These are phyloP conservation scores for Sonneratia caseolaris DNA, from an alignment of 345 rosid species.

Conservation along the genomic window DNA sequence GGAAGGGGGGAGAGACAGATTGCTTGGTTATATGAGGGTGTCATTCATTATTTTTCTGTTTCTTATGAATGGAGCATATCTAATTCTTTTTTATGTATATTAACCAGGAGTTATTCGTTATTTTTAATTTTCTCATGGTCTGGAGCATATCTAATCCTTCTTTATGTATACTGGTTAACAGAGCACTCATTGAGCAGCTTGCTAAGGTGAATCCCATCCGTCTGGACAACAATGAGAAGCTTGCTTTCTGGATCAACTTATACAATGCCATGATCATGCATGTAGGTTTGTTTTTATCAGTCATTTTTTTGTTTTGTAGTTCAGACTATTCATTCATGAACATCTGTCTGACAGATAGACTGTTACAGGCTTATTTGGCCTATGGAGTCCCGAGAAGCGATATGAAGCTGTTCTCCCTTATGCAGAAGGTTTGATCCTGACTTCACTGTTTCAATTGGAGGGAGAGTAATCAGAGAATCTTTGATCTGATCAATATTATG, in stretches of 20 bases:
- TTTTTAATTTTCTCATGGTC: too few species aligned
- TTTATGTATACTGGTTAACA: slow-evolving; percentile 17
- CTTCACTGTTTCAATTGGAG: background rate
- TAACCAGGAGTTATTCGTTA: too few species aligned
- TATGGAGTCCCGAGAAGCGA: slow-evolving; percentile 94
- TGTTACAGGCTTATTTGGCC: slow-evolving; percentile 81
- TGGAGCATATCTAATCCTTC: too few species aligned
- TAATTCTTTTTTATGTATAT: too few species aligned
- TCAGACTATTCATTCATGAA: background rate
- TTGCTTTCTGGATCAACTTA: slow-evolving; percentile 94
- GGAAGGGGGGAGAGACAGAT: too few species aligned
- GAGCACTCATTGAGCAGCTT: slow-evolving; percentile 78
- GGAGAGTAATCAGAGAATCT: background rate
- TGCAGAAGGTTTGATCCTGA: slow-evolving; percentile 66
- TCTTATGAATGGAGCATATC: too few species aligned
- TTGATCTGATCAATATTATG: background rate
- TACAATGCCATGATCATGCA: slow-evolving; percentile 97
- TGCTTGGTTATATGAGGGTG: too few species aligned
- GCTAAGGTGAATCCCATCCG: slow-evolving; percentile 74
- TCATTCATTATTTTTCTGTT: too few species aligned
- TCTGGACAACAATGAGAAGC: slow-evolving; percentile 67
- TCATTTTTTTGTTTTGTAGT: background rate
- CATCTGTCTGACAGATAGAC: slow-evolving; percentile 10
- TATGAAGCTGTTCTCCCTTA: slow-evolving; percentile 79
- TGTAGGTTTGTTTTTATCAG: slow-evolving; percentile 28